Evolutionary conservation across 192 early-diverging fungal species (phyloP).

Genomic region (Coemansia sp.): DNA sequence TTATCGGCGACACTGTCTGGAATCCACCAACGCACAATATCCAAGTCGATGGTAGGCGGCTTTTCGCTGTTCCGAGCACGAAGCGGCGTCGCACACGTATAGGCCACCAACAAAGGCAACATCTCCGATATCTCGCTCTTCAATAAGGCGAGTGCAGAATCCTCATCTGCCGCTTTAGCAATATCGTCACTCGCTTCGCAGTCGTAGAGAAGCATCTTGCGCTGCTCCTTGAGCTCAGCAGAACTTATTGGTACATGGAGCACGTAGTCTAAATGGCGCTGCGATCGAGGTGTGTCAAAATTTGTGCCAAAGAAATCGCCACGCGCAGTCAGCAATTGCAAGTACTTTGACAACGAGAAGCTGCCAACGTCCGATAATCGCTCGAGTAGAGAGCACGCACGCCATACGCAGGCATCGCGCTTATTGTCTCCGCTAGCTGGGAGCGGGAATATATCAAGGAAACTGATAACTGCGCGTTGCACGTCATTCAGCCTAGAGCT

Average conservation of each 20-base stretch:
- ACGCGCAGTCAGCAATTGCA: slow-evolving; percentile 45
- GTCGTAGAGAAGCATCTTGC: slow-evolving; percentile 32
- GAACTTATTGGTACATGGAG: slow-evolving; percentile 11
- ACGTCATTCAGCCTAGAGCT: slow-evolving; percentile 4
- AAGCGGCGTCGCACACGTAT: slow-evolving; percentile 23
- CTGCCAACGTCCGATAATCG: slow-evolving; percentile 31
- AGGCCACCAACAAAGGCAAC: slow-evolving; percentile 22
- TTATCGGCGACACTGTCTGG: not conserved
- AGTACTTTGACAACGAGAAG: slow-evolving; percentile 38
- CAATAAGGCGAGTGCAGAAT: slow-evolving; percentile 19
- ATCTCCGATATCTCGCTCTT: slow-evolving; percentile 14
- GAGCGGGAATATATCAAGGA: slow-evolving; percentile 35
- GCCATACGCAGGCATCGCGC: not conserved
- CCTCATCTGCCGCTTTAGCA: not conserved
- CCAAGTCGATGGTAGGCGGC: slow-evolving; percentile 7
- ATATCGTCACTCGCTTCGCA: slow-evolving; percentile 4
- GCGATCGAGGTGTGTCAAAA: slow-evolving; percentile 13
- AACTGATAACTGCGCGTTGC: slow-evolving; percentile 31
- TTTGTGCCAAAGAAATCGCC: slow-evolving; percentile 41
- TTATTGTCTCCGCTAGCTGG: slow-evolving; percentile 2
- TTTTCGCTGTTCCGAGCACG: slow-evolving; percentile 20
- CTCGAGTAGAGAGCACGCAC: slow-evolving; percentile 37
- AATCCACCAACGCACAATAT: slow-evolving; percentile 35
- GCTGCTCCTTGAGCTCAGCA: slow-evolving; percentile 11
- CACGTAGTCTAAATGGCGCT: slow-evolving; percentile 38